Conservation (phyloP, 345 rosid species). For the Murraya paniculata region DNA sequence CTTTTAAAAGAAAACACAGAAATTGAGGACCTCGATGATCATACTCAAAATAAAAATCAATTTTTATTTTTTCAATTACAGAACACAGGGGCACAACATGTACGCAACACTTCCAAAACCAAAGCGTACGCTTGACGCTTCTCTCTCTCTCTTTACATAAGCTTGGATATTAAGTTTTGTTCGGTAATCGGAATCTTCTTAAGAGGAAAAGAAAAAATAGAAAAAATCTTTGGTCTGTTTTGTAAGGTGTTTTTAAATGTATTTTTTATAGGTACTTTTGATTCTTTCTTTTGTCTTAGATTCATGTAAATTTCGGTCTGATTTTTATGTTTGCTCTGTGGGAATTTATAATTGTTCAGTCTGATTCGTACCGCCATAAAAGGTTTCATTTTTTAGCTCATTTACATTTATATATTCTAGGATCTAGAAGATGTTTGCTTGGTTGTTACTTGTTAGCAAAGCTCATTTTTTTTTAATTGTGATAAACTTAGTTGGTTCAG, state of each 20-base stretch:
- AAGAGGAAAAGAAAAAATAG: no score
- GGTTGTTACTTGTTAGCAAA: neutral
- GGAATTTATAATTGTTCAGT: conserved; percentile 15
- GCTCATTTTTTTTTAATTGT: neutral
- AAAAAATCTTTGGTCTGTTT: neutral
- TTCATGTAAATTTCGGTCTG: neutral
- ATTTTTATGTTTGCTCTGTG: neutral
- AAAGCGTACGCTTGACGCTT: neutral
- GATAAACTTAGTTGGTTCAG: neutral
- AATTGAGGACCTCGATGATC: neutral
- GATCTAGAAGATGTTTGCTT: neutral
- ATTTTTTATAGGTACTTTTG: neutral
- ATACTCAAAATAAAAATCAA: no score
- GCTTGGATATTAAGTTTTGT: conserved; percentile 16
- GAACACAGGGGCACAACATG: neutral
- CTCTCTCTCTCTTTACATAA: conserved; percentile 9
- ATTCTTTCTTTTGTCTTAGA: neutral
- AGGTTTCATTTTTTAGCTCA: neutral
- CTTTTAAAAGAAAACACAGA: neutral
- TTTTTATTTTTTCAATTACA: neutral
- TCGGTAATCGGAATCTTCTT: conserved; percentile 1
- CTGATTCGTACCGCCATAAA: neutral
- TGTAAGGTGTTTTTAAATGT: neutral
- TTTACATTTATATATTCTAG: neutral
- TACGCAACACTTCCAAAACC: neutral